Base-by-base conservation (phyloP, 345 rosid species). In the Melaleuca alternifolia region DNA sequence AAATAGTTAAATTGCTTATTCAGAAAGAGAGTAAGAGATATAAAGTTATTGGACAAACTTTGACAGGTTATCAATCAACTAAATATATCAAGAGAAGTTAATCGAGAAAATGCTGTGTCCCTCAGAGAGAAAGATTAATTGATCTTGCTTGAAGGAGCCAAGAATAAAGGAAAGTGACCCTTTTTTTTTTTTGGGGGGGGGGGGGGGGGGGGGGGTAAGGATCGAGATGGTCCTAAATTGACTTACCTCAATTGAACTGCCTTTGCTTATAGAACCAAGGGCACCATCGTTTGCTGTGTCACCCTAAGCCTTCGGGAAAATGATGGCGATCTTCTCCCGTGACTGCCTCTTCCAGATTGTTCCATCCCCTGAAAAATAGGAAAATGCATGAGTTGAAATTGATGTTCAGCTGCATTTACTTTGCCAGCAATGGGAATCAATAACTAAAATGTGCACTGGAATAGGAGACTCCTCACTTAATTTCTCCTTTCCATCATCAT, bases 171-270 rank as follows among this genome's bases (percentile, higher is more conserved):
- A 76, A 50, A 50, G 14, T 33, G 18, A 11, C 7, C 5, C 13
- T 11, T 26, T 24, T 26, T 6, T 21, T n/a, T n/a, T 0, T n/a
- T 7, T 4, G 28, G 61, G n/a, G n/a, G n/a, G n/a, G n/a, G n/a
- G n/a, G n/a, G n/a, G n/a, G n/a, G n/a, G n/a, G n/a, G n/a, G n/a
- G n/a, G n/a, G 41, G 41, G 56, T 30, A 51, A 53, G 41, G 62
- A 83, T 53, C 41, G 65, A 84, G 50, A 20, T 26, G 33, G 61
- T 24, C 26, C 71, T 11, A 65, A 62, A 18, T n/a, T 83, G 88
- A 75, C 89, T 30, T 94, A 96, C 99, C 95, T 96, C 98, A 98
- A 97, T 94, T 84, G 96, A 91, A 90, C 98, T 93, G 87, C 90
- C 93, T 86, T 93, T 94, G 93, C 98, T 94, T 85, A 93, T 82